phyloP scores from a whole-genome alignment of 1,284 basidiomycete species.

The Sanghuangporus baumii region DNA sequence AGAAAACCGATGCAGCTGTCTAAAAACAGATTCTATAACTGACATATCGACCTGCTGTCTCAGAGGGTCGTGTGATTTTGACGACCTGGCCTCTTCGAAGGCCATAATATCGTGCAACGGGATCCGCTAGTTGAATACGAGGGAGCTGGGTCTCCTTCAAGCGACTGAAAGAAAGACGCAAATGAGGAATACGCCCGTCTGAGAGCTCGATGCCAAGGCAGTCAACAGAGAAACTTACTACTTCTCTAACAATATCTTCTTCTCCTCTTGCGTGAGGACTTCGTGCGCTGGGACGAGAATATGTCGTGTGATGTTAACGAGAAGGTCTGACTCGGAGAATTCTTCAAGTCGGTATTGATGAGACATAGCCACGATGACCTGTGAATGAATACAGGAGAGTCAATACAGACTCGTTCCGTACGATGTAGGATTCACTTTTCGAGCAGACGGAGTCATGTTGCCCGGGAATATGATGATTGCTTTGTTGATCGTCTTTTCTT shows the following conservation, averaged over 20 bases:
- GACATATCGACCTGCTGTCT: slow-evolving; percentile 94
- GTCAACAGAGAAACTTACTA: slow-evolving; percentile 62
- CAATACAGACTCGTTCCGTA: slow-evolving; percentile 1
- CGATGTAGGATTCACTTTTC: slow-evolving; percentile 59
- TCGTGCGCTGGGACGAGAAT: slow-evolving; percentile 93
- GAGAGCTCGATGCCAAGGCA: not conserved
- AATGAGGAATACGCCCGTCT: slow-evolving; percentile 2
- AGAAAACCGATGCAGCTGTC: not conserved
- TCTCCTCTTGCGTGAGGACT: slow-evolving; percentile 83
- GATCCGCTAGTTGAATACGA: slow-evolving; percentile 93
- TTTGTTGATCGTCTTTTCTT: slow-evolving; percentile 83
- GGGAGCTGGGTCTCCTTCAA: slow-evolving; percentile 98
- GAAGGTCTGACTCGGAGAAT: slow-evolving; percentile 92
- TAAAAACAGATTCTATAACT: slow-evolving; percentile 81
- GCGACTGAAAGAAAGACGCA: slow-evolving; percentile 52
- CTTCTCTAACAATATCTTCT: slow-evolving; percentile 81
- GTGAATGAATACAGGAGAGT: slow-evolving; percentile 11
- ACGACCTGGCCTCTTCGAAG: slow-evolving; percentile 94
- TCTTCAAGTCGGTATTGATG: slow-evolving; percentile 88
- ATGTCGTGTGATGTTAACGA: slow-evolving; percentile 98
- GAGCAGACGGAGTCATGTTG: slow-evolving; percentile 94
- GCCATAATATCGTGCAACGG: slow-evolving; percentile 97
- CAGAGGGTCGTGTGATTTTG: slow-evolving; percentile 95
- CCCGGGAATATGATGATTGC: slow-evolving; percentile 96
- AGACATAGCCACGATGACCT: slow-evolving; percentile 90